Base-by-base conservation (phyloP, 2,329 filamentous ascomycete species). In the Fusarium napiforme region DNA sequence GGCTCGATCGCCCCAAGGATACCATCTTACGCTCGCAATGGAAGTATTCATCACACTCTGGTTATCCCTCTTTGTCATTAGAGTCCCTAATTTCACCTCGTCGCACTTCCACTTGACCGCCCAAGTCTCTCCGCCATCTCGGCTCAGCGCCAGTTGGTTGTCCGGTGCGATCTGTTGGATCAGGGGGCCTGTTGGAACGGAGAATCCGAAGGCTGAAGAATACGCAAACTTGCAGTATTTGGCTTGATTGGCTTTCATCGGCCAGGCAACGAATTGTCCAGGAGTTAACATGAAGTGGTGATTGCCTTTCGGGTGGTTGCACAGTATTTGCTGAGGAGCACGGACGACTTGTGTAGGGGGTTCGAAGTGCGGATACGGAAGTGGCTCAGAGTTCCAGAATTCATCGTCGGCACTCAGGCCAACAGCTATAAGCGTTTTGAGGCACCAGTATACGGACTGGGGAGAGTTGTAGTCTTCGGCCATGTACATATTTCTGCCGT, bases 381-480 rank as follows among this genome's bases (percentile, higher is more conserved):
- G 55, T 57, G 88, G 84, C 5, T 83, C 65, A 0, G 78, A 74
- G 0, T 73, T 75, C 87, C 87, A 89, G 60, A 89, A 89, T 0
- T 79, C 74, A 52, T 87, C 79, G 0, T 76, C 68, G 4, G 74
- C 67, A 0, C 79, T 67, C 0, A 89, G 63, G 0, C 79, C 81
- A 1, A 87, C 76, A 0, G 81, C 82, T 2, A 87, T 78, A 7
- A 89, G 82, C 0, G 84, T 83, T 64, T 89, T 89, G 28, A 89
- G 77, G 12, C 83, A 84, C 87, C 87, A 89, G 72, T 89, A 89
- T 0, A 83, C 81, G 0, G 87, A 89, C 67, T 89, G 87, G 0
- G 87, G 86, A 4, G 87, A 89, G 73, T 89, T 89, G 76, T 89
- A 89, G 69, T 88, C 85, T 74, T 89, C 87, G 40, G 81, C 81